Conservation (phyloP, 176 grass and related monocot species). For the Oryza glumipatula region DNA sequence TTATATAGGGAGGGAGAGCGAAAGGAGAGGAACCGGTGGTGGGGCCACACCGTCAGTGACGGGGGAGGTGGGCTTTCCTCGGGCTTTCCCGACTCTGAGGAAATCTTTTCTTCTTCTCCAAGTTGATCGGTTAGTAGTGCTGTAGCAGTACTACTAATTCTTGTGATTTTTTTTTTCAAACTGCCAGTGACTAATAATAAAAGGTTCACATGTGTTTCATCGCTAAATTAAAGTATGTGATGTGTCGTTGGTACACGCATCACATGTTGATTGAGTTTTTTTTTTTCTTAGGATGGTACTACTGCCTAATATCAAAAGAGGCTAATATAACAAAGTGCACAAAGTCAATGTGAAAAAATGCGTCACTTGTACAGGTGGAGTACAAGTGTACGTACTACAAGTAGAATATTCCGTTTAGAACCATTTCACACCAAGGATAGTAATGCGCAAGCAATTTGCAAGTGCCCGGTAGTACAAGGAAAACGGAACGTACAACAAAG, state of each 20-base stretch:
- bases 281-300: background rate
- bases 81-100: slow-evolving; percentile 42
- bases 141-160: background rate
- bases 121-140: slow-evolving; percentile 26
- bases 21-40: background rate
- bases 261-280: background rate
- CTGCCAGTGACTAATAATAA: slow-evolving; percentile 26
- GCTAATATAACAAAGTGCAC: background rate
- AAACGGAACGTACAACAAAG: background rate
- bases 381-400: background rate
- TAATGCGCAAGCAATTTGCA: background rate
- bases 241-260: slow-evolving; percentile 15
- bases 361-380: background rate
- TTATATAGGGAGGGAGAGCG: slow-evolving; percentile 29
- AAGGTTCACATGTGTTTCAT: slow-evolving; percentile 24
- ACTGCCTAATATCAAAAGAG: background rate
- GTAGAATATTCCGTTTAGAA: slow-evolving; percentile 33
- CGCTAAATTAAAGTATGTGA: background rate
- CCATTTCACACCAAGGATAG: background rate
- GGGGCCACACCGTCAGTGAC: slow-evolving; percentile 40
- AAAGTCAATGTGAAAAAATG: background rate
- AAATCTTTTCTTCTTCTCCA: slow-evolving; percentile 52
- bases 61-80: background rate
- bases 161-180: slow-evolving; percentile 23
- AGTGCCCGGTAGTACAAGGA: background rate